phyloP scores from a whole-genome alignment of 2,329 filamentous ascomycete genomes.

The Pseudohalonectria lignicola region DNA sequence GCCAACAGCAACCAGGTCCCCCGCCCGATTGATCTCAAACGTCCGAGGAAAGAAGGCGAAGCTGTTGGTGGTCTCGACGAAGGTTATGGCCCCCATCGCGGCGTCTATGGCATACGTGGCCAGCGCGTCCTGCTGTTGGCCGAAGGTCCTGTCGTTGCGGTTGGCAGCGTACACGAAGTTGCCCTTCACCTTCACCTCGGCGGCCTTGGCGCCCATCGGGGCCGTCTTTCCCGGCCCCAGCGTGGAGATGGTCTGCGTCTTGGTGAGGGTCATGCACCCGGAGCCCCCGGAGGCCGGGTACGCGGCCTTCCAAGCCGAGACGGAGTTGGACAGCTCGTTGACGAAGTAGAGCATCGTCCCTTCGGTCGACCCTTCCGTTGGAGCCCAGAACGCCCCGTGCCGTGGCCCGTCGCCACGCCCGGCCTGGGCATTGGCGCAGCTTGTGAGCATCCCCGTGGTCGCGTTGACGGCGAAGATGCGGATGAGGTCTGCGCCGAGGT shows the following conservation, averaged over 20 bases:
- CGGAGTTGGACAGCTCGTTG: slow-evolving; percentile 35
- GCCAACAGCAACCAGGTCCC: slow-evolving; percentile 49
- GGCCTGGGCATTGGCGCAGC: slow-evolving; percentile 29
- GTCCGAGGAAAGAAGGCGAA: slow-evolving; percentile 51
- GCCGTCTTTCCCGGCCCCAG: slow-evolving; percentile 29
- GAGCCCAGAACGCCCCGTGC: slow-evolving; percentile 39
- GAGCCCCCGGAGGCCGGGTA: slow-evolving; percentile 23
- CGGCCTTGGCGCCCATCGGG: slow-evolving; percentile 36
- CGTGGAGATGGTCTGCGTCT: slow-evolving; percentile 33
- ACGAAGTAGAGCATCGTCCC: slow-evolving; percentile 18
- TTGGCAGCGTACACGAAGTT: slow-evolving; percentile 51
- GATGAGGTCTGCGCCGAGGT: slow-evolving; percentile 42
- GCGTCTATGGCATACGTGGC: slow-evolving; percentile 36
- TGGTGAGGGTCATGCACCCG: slow-evolving; percentile 32
- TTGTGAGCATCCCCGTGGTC: slow-evolving; percentile 29
- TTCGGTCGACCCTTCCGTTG: slow-evolving; percentile 13
- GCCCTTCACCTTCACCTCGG: slow-evolving; percentile 40
- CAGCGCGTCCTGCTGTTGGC: slow-evolving; percentile 41
- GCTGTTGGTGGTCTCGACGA: slow-evolving; percentile 42
- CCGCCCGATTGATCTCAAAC: slow-evolving; percentile 48
- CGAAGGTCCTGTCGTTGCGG: slow-evolving; percentile 48
- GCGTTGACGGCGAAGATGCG: slow-evolving; percentile 40
- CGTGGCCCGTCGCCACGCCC: slow-evolving; percentile 38
- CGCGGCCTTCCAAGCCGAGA: slow-evolving; percentile 35
- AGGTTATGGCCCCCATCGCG: slow-evolving; percentile 34